Percentiles rank a stretch among this genome's conserved stretches.
Evolutionary conservation across 805 yeast genomes (phyloP).

Genomic region (Candida boidinii): DNA sequence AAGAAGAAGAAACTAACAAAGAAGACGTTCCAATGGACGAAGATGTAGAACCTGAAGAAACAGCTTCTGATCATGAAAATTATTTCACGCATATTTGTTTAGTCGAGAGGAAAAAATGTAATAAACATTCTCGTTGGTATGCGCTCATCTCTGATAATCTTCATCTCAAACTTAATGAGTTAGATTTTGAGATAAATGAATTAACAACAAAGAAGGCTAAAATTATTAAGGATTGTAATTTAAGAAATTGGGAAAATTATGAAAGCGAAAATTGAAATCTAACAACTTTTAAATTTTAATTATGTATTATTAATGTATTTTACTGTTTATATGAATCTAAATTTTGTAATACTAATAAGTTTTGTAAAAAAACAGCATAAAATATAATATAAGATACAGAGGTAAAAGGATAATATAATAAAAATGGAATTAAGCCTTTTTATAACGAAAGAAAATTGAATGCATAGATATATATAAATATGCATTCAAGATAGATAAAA

Average conservation of each 20-base stretch:
- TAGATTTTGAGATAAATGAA: constrained; percentile 11
- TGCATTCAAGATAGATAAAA: too few relatives aligned
- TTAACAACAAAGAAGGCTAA: constrained; percentile 21
- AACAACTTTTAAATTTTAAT: too few relatives aligned
- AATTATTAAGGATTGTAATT: constrained; percentile 28
- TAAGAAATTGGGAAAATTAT: constrained; percentile 25
- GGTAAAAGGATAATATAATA: too few relatives aligned
- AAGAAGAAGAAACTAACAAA: constrained; percentile 1
- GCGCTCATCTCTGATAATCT: constrained; percentile 26
- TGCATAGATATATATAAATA: too few relatives aligned
- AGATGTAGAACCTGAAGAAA: constrained; percentile 2
- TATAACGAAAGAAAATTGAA: too few relatives aligned
- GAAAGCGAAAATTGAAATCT: constrained; percentile 2
- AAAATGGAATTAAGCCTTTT: too few relatives aligned
- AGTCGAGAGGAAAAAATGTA: constrained; percentile 47
- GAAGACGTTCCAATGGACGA: constrained; percentile 8
- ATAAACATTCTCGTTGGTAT: constrained; percentile 34
- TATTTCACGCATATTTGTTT: constrained; percentile 31
- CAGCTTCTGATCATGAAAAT: constrained; percentile 3
- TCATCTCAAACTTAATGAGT: constrained; percentile 22
- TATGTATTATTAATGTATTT: too few relatives aligned
- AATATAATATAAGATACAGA: too few relatives aligned
- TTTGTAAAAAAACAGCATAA: too few relatives aligned
- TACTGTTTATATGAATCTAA: too few relatives aligned
- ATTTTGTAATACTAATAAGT: too few relatives aligned